These are phyloP conservation scores for Cladobotryum mycophilum DNA, from an alignment of 2,329 filamentous ascomycete species.

Conservation along the genomic window DNA sequence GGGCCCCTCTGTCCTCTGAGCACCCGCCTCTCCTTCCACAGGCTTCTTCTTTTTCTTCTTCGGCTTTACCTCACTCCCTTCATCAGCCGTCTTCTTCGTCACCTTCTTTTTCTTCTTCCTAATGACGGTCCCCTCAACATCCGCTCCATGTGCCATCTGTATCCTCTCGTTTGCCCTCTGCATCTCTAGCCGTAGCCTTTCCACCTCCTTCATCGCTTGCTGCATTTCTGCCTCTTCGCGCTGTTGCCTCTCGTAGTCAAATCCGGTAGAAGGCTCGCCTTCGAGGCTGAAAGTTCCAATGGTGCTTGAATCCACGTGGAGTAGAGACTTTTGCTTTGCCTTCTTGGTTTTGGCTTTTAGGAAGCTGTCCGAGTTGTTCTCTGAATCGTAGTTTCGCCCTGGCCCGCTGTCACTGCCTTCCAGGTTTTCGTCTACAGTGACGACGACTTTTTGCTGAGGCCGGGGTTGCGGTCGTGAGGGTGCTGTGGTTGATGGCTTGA, in stretches of 20 bases:
- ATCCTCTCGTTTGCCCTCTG: conserved; percentile 72
- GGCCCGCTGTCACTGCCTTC: conserved; percentile 45
- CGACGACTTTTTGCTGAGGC: conserved; percentile 55
- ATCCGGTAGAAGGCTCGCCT: conserved; percentile 27
- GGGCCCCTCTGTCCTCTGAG: neutral
- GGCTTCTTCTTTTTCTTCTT: conserved; percentile 37
- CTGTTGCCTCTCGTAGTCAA: conserved; percentile 60
- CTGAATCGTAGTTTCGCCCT: conserved; percentile 45
- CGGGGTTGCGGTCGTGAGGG: conserved; percentile 33
- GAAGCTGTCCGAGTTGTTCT: conserved; percentile 42
- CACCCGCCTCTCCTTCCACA: conserved; percentile 5
- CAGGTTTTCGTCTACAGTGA: conserved; percentile 69
- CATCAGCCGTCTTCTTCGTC: conserved; percentile 32
- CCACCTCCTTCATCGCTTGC: conserved; percentile 81
- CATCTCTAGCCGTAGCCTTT: conserved; percentile 82
- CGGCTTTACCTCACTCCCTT: conserved; percentile 30
- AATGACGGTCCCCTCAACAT: conserved; percentile 58
- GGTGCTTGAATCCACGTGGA: conserved; percentile 82
- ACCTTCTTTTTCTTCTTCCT: conserved; percentile 63
- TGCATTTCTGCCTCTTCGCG: conserved; percentile 85
- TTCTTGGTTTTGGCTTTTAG: conserved; percentile 45
- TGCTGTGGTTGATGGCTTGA: conserved; percentile 22
- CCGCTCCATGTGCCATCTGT: conserved; percentile 62
- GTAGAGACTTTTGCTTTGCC: conserved; percentile 56
- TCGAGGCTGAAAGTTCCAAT: conserved; percentile 68